phyloP scores from a whole-genome alignment of 2,329 filamentous ascomycete species.

The Xylariaceae sp. region DNA sequence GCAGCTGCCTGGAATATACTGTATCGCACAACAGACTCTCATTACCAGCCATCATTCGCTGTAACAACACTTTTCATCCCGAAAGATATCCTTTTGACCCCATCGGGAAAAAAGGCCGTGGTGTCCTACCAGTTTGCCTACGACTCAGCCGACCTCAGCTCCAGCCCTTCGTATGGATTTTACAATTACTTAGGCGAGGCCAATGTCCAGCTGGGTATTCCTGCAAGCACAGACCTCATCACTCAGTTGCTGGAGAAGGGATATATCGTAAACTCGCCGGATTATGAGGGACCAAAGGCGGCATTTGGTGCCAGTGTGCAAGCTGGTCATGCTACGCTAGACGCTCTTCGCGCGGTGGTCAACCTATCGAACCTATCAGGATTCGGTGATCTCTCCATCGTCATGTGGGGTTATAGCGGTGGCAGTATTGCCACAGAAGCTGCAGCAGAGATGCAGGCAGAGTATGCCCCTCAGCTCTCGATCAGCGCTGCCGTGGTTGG shows the following conservation, averaged over 20 bases:
- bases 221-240: conserved; percentile 23
- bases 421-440: conserved; percentile 50
- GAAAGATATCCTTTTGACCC: neutral
- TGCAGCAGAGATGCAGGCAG: conserved; percentile 48
- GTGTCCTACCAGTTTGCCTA: conserved; percentile 40
- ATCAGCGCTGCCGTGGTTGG: conserved; percentile 48
- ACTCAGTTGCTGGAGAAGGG: conserved; percentile 37
- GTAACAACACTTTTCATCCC: neutral
- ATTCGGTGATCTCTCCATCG: conserved; percentile 12
- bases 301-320: conserved; percentile 17
- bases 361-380: conserved; percentile 1
- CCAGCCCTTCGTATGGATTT: conserved; percentile 33
- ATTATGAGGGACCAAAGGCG: conserved; percentile 43
- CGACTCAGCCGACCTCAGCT: conserved; percentile 35
- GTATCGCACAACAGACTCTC: neutral
- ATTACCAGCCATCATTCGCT: neutral
- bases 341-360: conserved; percentile 16
- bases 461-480: conserved; percentile 46
- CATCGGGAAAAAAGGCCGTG: conserved; percentile 17
- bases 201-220: conserved; percentile 9
- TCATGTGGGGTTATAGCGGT: conserved; percentile 54
- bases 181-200: conserved; percentile 6
- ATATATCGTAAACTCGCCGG: conserved; percentile 46
- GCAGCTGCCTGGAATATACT: neutral
- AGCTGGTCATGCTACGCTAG: conserved; percentile 19